Conservation (phyloP, 129 eudicot genomes). For the carrot (Daucus carota) region DNA sequence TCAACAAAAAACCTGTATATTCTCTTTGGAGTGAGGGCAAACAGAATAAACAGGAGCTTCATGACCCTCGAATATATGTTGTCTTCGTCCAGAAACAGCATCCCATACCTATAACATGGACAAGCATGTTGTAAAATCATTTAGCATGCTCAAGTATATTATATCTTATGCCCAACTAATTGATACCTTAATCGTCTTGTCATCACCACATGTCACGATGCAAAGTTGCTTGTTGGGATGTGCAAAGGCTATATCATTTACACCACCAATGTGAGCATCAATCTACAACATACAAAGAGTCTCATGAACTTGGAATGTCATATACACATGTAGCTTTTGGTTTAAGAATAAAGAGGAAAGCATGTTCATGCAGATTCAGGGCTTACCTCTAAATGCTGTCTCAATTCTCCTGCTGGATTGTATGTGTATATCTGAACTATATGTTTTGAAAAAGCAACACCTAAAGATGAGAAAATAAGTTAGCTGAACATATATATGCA, state of each 20-base stretch:
- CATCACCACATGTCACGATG: slow-evolving; percentile 85
- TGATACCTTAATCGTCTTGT: slow-evolving; percentile 74
- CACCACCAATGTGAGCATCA: slow-evolving; percentile 83
- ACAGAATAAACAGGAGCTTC: slow-evolving; percentile 90
- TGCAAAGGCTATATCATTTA: slow-evolving; percentile 80
- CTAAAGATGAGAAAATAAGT: slow-evolving; percentile 23
- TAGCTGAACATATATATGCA: slow-evolving; percentile 7
- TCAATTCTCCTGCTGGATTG: slow-evolving; percentile 58
- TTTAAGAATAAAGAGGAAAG: not conserved
- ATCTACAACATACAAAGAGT: slow-evolving; percentile 31
- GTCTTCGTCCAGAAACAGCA: slow-evolving; percentile 71
- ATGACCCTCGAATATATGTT: slow-evolving; percentile 73
- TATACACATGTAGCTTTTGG: not conserved
- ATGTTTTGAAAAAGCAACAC: slow-evolving; percentile 89
- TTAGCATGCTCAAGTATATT: not conserved
- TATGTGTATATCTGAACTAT: slow-evolving; percentile 80
- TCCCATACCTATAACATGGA: slow-evolving; percentile 70
- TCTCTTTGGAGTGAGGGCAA: slow-evolving; percentile 76
- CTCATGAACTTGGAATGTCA: not conserved
- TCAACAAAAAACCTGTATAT: slow-evolving; percentile 47
- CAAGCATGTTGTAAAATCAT: slow-evolving; percentile 11
- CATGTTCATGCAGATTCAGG: slow-evolving; percentile 2
- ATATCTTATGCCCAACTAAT: not conserved
- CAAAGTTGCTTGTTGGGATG: slow-evolving; percentile 71
- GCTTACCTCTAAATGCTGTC: slow-evolving; percentile 69